Conservation (phyloP, 768 basidiomycete species). For the Tricholomella constricta region DNA sequence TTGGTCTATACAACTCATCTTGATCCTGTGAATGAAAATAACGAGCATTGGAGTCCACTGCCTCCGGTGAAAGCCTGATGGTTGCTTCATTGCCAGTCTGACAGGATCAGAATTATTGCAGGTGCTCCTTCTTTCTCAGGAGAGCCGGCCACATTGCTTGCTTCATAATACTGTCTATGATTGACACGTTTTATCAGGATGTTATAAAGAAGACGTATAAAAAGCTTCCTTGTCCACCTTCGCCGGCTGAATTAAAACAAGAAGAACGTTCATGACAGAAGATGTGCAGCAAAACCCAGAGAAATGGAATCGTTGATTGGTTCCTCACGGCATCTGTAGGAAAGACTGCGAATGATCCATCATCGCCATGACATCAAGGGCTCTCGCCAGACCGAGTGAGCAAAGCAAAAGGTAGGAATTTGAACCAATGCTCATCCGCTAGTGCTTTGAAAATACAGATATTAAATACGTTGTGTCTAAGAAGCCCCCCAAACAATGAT, state of each 20-base stretch:
- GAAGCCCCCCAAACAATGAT: no score
- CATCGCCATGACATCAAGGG: not conserved
- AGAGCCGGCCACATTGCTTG: not conserved
- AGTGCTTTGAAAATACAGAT: no score
- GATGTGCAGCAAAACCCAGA: not conserved
- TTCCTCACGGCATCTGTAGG: not conserved
- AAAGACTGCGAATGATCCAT: not conserved
- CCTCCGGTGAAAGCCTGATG: conserved; percentile 6
- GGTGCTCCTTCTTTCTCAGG: not conserved
- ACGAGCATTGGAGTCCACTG: not conserved
- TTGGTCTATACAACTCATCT: not conserved
- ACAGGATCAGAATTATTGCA: not conserved
- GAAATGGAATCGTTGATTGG: not conserved
- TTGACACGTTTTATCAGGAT: no score
- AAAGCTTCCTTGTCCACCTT: not conserved
- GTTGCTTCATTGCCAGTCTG: conserved; percentile 1
- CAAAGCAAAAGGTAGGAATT: no score
- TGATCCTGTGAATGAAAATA: not conserved
- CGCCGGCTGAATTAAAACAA: not conserved
- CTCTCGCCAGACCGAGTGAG: no score
- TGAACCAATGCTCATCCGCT: no score
- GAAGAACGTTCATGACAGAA: not conserved
- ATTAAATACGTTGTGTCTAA: no score
- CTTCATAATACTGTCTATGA: no score
- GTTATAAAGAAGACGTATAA: not conserved